Percentiles rank a stretch among this genome's conserved stretches.
These are phyloP conservation scores for Talaromyces sp. DNA, from an alignment of 2,329 filamentous ascomycete genomes.

Conservation along the genomic window DNA sequence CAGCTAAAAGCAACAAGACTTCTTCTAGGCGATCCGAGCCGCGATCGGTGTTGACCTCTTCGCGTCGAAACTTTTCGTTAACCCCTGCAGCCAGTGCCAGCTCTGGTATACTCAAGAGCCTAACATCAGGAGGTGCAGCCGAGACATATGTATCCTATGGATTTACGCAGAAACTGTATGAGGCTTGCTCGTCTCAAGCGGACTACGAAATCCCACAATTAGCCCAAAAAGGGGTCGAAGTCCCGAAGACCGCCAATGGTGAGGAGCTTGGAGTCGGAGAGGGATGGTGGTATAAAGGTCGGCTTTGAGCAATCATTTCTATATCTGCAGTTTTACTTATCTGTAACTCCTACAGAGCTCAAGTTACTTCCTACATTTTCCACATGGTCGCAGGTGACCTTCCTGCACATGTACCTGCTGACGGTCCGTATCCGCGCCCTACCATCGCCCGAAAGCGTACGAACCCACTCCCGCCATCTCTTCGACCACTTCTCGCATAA, in stretches of 20 bases:
- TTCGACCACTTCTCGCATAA: slow-evolving; percentile 79
- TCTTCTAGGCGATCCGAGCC: background rate
- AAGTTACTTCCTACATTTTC: slow-evolving; percentile 82
- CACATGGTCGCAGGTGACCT: slow-evolving; percentile 93
- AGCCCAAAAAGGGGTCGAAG: slow-evolving; percentile 60
- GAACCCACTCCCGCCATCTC: slow-evolving; percentile 82
- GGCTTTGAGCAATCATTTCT: slow-evolving; percentile 25
- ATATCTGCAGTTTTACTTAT: background rate
- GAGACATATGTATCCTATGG: slow-evolving; percentile 77
- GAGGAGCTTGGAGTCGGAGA: slow-evolving; percentile 75
- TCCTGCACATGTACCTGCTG: slow-evolving; percentile 92
- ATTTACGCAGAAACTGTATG: slow-evolving; percentile 73
- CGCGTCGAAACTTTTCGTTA: slow-evolving; percentile 7
- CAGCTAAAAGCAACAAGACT: background rate
- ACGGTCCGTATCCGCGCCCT: slow-evolving; percentile 79
- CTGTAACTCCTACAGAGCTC: slow-evolving; percentile 56
- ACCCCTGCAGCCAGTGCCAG: background rate
- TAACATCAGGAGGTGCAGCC: slow-evolving; percentile 40
- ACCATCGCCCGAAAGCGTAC: slow-evolving; percentile 60
- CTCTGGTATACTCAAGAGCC: slow-evolving; percentile 28
- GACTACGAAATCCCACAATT: slow-evolving; percentile 72
- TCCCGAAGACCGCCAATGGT: slow-evolving; percentile 70
- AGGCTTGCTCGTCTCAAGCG: slow-evolving; percentile 68
- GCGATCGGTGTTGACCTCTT: background rate
- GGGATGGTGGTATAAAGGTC: slow-evolving; percentile 81